Base-by-base conservation (phyloP, 768 basidiomycete species). In the Cystofilobasidium capitatum region DNA sequence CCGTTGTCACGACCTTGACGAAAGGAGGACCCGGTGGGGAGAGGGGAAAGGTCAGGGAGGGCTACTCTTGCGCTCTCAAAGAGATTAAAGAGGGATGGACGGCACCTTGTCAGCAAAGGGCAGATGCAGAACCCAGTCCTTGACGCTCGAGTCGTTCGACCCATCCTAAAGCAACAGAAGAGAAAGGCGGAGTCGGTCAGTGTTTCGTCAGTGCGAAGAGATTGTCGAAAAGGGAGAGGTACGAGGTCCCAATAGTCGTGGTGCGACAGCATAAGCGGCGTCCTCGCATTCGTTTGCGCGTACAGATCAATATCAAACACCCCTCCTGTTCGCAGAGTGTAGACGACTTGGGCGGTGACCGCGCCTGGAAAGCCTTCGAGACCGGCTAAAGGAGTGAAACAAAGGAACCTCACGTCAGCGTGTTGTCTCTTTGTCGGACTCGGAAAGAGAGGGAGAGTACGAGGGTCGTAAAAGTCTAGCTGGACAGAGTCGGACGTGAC, bases 161-260 rank as follows among this genome's bases (percentile, higher is more conserved):
- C 58, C 59, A 14, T 61, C 36, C 26, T 12, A 44, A 12, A 44
- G 12, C 42, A 22, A 44, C 13, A 14, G 49, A 12, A 9, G n/a
- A 51, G 49, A 51, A 13, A 51, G 49, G n/a, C 9, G n/a, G n/a
- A 51, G n/a, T n/a, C n/a, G n/a, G n/a, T n/a, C n/a, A n/a, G n/a
- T 51, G 49, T 51, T 51, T 20, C 12, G 49, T 13, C 26, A 14
- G 17, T 20, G 9, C 49, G 49, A 13, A 12, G 17, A 14, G 10
- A 24, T 20, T 13, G 49, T 9, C 9, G 49, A 12, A 14, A 51
- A 24, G 26, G 49, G 9, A 9, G 13, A 51, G 64, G 68, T 22
- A 72, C 74, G 26, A 75, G 64, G 65, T 75, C 72, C 72, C 72
- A 75, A 70, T 74, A 75, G 60, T 71, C 72, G 65, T 75, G 74